Evolutionary conservation across 176 grass and related monocot genomes (phyloP).

Genomic region (Hordeum marinum): DNA sequence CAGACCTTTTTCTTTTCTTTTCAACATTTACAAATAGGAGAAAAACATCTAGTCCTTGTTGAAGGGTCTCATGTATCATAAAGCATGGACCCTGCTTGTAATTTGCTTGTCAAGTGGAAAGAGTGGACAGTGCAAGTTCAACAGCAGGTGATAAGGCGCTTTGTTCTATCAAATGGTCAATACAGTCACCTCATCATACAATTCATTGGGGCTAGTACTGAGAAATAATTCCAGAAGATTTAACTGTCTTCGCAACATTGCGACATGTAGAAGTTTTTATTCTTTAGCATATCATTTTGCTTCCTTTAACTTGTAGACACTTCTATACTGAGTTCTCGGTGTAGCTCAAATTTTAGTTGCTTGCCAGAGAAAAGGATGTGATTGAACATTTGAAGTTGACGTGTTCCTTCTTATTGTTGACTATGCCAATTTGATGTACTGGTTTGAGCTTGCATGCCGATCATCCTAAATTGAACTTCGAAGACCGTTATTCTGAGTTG

Average conservation of each 20-base stretch:
- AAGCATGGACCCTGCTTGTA: neutral
- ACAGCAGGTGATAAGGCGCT: neutral
- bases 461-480: conserved; percentile 59
- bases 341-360: neutral
- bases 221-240: too few relatives aligned
- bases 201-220: too few relatives aligned
- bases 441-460: conserved; percentile 38
- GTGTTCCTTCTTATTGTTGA: neutral
- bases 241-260: too few relatives aligned
- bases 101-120: conserved; percentile 14
- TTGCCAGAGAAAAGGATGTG: neutral
- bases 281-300: too few relatives aligned
- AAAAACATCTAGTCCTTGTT: too few relatives aligned
- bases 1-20: too few relatives aligned
- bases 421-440: neutral
- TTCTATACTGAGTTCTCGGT: neutral
- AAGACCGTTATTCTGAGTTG: conserved; percentile 64
- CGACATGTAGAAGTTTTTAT: too few relatives aligned
- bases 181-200: too few relatives aligned
- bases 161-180: too few relatives aligned
- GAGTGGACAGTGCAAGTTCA: neutral
- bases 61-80: neutral
- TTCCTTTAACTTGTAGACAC: too few relatives aligned
- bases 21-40: too few relatives aligned
- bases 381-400: neutral